A percentile compares a stretch with the other conserved stretches of the same genome.
phyloP scores from a whole-genome alignment of 2,329 filamentous ascomycete species.

The Raffaelea albimanens region DNA sequence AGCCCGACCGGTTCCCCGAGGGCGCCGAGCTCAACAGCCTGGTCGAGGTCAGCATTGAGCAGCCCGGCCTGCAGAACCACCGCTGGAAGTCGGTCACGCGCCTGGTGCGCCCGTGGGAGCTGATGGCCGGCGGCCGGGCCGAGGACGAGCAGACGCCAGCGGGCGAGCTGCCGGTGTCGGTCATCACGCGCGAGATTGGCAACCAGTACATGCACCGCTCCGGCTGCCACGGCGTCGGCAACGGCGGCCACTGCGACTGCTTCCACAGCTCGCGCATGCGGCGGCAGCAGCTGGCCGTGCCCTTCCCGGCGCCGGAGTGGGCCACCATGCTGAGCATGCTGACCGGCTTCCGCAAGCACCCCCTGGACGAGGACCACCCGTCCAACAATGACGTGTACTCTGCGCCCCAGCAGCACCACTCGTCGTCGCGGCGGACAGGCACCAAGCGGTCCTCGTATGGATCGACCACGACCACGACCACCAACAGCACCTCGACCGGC shows the following conservation, averaged over 20 bases:
- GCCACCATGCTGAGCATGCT: conserved; percentile 49
- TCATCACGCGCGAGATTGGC: conserved; percentile 40
- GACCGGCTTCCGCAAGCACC: conserved; percentile 38
- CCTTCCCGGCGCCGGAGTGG: conserved; percentile 49
- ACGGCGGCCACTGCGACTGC: conserved; percentile 36
- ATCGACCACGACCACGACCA: conserved; percentile 7
- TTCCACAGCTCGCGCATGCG: conserved; percentile 29
- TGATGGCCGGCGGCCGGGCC: conserved; percentile 20
- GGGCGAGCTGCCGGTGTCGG: conserved; percentile 20
- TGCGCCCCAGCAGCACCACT: conserved; percentile 3
- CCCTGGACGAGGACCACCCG: conserved; percentile 13
- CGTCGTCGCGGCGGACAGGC: conserved; percentile 2
- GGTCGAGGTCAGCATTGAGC: conserved; percentile 49
- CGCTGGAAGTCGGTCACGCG: conserved; percentile 52
- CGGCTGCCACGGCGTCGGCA: conserved; percentile 31
- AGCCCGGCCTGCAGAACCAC: conserved; percentile 42
- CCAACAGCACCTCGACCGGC: conserved; percentile 1
- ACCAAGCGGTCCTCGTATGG: conserved; percentile 13
- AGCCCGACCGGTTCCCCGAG: conserved; percentile 45
- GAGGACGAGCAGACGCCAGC: conserved; percentile 15
- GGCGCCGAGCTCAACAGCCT: conserved; percentile 51
- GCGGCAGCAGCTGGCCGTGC: conserved; percentile 41
- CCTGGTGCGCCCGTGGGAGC: conserved; percentile 46
- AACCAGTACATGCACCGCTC: conserved; percentile 38
- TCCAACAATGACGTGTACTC: neutral